Percentiles rank a stretch among this genome's conserved stretches.
phyloP scores from a whole-genome alignment of 176 grass and related monocot species.

The Chloris gayana region DNA sequence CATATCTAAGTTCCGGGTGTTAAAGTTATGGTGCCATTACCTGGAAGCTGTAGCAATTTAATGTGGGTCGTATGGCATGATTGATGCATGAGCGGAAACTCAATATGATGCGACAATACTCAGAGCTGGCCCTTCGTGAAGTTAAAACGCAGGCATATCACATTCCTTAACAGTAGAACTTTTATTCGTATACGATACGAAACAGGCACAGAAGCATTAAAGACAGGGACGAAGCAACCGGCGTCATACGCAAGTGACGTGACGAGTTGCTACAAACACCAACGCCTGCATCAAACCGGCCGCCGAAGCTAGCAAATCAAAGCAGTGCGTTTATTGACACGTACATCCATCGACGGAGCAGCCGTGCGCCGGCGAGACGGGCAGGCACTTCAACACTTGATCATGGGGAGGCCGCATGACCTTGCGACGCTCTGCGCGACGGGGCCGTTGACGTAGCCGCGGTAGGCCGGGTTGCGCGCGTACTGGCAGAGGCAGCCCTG shows the following conservation, averaged over 20 bases:
- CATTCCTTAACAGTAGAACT: background rate
- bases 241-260: background rate
- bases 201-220: background rate
- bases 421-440: conserved; percentile 29
- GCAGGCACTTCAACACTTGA: conserved; percentile 13
- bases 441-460: conserved; percentile 38
- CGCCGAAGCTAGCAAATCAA: background rate
- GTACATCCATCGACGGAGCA: background rate
- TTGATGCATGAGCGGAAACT: no score
- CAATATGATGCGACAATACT: no score
- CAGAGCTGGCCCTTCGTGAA: no score
- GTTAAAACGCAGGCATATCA: background rate
- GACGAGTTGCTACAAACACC: background rate
- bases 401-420: conserved; percentile 26
- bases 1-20: no score
- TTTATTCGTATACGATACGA: conserved; percentile 5
- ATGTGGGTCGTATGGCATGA: no score
- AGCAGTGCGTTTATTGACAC: conserved; percentile 23
- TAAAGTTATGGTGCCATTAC: no score
- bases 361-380: background rate
- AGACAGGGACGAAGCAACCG: background rate
- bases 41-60: no score
- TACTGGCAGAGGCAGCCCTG: conserved; percentile 57
- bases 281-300: background rate
- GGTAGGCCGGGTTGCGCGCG: conserved; percentile 39